A percentile compares a stretch with the other conserved stretches of the same genome.
Evolutionary conservation across 495 filamentous ascomycete genomes (phyloP).

Genomic region (Polyplosphaeria fusca): DNA sequence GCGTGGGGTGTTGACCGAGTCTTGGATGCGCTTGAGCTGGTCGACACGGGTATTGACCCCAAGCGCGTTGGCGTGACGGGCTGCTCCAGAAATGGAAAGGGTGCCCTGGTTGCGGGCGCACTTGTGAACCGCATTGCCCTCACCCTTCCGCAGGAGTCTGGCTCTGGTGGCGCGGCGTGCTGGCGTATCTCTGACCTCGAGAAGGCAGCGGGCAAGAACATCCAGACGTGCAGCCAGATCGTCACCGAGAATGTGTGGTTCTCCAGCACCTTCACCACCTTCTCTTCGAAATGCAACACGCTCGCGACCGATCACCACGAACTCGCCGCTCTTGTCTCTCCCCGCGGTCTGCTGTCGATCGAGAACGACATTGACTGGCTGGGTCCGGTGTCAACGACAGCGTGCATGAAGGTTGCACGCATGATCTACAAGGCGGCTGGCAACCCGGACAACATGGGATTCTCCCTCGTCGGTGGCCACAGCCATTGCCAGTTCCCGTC

Average conservation of each 20-base stretch:
- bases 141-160: slow-evolving; percentile 51
- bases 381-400: slow-evolving; percentile 46
- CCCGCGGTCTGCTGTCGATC: slow-evolving; percentile 43
- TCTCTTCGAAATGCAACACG: slow-evolving; percentile 27
- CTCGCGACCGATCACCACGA: slow-evolving; percentile 47
- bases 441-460: slow-evolving; percentile 49
- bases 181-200: slow-evolving; percentile 48
- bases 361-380: slow-evolving; percentile 50
- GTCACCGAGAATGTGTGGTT: slow-evolving; percentile 51
- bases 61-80: slow-evolving; percentile 47
- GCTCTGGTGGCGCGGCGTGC: slow-evolving; percentile 49
- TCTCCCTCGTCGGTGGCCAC: slow-evolving; percentile 52
- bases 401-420: slow-evolving; percentile 55
- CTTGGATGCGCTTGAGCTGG: slow-evolving; percentile 47
- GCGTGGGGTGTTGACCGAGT: slow-evolving; percentile 50
- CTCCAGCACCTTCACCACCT: slow-evolving; percentile 40
- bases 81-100: slow-evolving; percentile 53
- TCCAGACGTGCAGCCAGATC: slow-evolving; percentile 47
- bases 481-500: slow-evolving; percentile 54
- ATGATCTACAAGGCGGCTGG: slow-evolving; percentile 52
- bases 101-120: slow-evolving; percentile 49
- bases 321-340: slow-evolving; percentile 44
- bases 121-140: slow-evolving; percentile 48
- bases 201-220: slow-evolving; percentile 37
- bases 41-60: slow-evolving; percentile 43